Base-by-base conservation (phyloP, 23 red algal species). In the Pyropia haitanensis region DNA sequence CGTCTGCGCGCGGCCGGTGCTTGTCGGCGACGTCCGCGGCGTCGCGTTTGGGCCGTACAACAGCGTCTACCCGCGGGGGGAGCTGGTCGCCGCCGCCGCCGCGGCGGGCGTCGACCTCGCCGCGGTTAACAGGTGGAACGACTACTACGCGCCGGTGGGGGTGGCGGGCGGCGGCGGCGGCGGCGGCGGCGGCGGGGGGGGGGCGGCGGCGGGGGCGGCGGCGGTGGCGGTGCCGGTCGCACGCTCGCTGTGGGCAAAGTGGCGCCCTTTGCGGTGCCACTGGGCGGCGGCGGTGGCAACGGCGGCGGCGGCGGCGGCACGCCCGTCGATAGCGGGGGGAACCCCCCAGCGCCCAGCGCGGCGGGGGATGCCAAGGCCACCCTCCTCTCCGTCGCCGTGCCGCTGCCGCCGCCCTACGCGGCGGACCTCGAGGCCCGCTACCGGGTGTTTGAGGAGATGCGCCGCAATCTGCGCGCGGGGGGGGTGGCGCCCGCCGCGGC, bases 21-120 rank as follows among this genome's bases (percentile, higher is more conserved):
- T 95, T 20, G 75, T 87, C 2, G 90, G 90, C 8, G 90, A 95
- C 44, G 79, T 68, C 53, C 81, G 90, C 1, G 90, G 81, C 16
- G 48, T 95, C 19, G 18, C 70, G 5, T 87, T 95, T 39, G 90
- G 74, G 17, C 90, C 90, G 7, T 95, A 88, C 58, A 95, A 95
- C 80, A 80, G 80, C 12, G 51, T 72, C 16, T 95, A 85, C 53
- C 49, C 64, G 18, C 79, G 51, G 39, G 21, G 34, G 17, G 68
- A 76, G 56, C 44, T 87, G 27, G 71, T 70, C 33, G 58, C 61
- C 24, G 60, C 75, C 52, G 13, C 71, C 32, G 72, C 71, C 13
- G 65, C 57, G 3, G 68, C 73, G 51, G 87, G 77, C 44, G 77
- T 91, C 18, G 62, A 76, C 53, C 64, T 70, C 2, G 22, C 34